phyloP scores from a whole-genome alignment of 495 filamentous ascomycete species.

The Pyrenopolyporus hunteri region DNA sequence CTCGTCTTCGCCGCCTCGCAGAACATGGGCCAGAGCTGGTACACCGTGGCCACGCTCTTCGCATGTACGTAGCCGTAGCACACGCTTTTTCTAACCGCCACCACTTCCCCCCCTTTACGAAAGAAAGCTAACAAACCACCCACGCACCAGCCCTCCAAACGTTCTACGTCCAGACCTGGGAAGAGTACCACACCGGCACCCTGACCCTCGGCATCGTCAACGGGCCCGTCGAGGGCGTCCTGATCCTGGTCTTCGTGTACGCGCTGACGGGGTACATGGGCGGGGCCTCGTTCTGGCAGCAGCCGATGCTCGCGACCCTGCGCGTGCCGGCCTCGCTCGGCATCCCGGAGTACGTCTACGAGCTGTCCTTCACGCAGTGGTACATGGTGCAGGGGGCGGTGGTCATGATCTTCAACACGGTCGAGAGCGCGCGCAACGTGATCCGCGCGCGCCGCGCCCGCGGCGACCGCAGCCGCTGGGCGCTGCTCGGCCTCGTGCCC shows the following conservation, averaged over 20 bases:
- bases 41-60: slow-evolving; percentile 82
- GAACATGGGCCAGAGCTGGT: slow-evolving; percentile 93
- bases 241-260: slow-evolving; percentile 83
- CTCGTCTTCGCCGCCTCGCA: slow-evolving; percentile 88
- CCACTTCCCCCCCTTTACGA: not conserved
- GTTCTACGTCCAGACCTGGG: slow-evolving; percentile 99
- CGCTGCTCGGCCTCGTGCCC: slow-evolving; percentile 81
- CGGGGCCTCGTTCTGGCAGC: slow-evolving; percentile 91
- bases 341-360: slow-evolving; percentile 72
- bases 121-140: slow-evolving; percentile 30
- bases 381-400: slow-evolving; percentile 89
- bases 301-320: slow-evolving; percentile 72
- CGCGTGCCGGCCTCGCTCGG: slow-evolving; percentile 68
- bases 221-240: slow-evolving; percentile 92
- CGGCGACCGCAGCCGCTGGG: slow-evolving; percentile 69
- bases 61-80: slow-evolving; percentile 62
- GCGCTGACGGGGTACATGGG: slow-evolving; percentile 83
- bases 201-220: slow-evolving; percentile 91
- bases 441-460: slow-evolving; percentile 76
- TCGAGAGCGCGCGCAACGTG: slow-evolving; percentile 77
- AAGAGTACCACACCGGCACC: slow-evolving; percentile 97
- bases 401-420: slow-evolving; percentile 82
- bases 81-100: not conserved
- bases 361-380: slow-evolving; percentile 86
- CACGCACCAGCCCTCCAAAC: slow-evolving; percentile 68